phyloP scores from a whole-genome alignment of 106 monocot genomes.

The Phalaenopsis equestris region DNA sequence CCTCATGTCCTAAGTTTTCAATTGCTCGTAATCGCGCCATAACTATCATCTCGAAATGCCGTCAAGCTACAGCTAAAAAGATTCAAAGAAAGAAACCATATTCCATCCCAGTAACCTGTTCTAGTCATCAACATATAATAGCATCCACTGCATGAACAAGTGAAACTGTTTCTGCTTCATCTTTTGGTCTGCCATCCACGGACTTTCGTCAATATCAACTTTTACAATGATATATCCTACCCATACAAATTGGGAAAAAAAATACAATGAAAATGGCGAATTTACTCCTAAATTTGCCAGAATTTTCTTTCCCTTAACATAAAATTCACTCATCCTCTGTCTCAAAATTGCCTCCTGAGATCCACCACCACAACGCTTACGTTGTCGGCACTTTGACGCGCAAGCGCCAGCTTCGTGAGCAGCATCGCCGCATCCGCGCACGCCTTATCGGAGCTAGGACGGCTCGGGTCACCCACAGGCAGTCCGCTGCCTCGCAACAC shows the following conservation, averaged over 20 bases:
- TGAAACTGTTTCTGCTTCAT: background rate
- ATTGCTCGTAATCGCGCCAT: too few relatives aligned
- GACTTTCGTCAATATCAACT: background rate
- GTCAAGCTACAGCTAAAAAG: too few relatives aligned
- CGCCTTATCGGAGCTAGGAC: constrained; percentile 37
- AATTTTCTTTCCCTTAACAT: too few relatives aligned
- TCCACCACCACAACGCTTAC: constrained; percentile 77
- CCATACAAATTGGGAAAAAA: too few relatives aligned
- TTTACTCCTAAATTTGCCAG: too few relatives aligned
- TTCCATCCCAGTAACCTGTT: too few relatives aligned
- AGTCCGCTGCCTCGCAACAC: constrained; percentile 28
- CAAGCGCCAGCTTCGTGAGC: constrained; percentile 74
- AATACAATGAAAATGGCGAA: too few relatives aligned
- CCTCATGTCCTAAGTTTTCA: too few relatives aligned
- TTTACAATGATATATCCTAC: background rate
- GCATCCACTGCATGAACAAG: background rate
- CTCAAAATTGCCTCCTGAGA: constrained; percentile 25
- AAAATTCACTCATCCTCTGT: too few relatives aligned
- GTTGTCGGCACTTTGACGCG: constrained; percentile 56
- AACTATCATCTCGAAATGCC: too few relatives aligned
- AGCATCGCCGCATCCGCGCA: constrained; percentile 62
- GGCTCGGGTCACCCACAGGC: background rate
- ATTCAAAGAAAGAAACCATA: too few relatives aligned
- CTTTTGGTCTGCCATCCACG: background rate
- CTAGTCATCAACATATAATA: too few relatives aligned